Evolutionary conservation across 2,329 filamentous ascomycete genomes (phyloP), one percentile per base, ranked within the genome.

Genomic region (Sarocladium brachiariae): DNA sequence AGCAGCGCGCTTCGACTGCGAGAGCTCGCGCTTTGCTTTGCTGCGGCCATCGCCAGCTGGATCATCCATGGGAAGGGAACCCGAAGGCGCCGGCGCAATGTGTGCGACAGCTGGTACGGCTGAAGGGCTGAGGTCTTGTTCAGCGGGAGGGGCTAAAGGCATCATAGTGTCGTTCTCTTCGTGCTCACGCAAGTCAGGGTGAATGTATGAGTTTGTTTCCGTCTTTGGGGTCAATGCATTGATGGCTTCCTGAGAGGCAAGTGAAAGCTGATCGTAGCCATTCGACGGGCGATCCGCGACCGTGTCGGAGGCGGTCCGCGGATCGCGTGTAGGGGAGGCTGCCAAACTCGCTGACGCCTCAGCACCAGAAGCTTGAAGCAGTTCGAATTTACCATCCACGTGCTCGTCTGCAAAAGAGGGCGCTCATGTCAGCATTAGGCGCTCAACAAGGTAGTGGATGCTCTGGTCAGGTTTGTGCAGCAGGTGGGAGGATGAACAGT

Each of bases 1-100:
- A 9, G 93, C 93, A 24, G 93, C 93, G 58, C 93, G 86, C 73
- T 97, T 99, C 33, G 90, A 96, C 39, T 91, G 93, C 23, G 91
- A 96, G 54, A 99, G 73, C 70, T 96, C 92, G 50, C 93, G 81
- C 69, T 96, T 95, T 11, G 84, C 84, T 69, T 93, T 92, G 49
- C n/a, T n/a, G n/a, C 84, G 78, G 55, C 83, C 80, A 55, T 87
- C 70, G 24, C 71, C 68, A 3, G 58, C 50, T 41, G 60, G 60
- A 30, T 64, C 63, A 9, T 60, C 55, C 66, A 13, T 67, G 62
- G 30, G 63, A 59, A 16, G 46, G 9, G 46, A 49, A n/a, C 46
- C 46, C 30, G 49, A 49, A 25, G 53, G 57, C 34, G 51, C 53
- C n/a, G 30, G 52, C 49, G 61, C 63, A 52, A 67, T 47, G 14